Evolutionary conservation across 805 yeast species (phyloP), one percentile per base, ranked within the genome.

Genomic region (Starmerella lactis-condensi): DNA sequence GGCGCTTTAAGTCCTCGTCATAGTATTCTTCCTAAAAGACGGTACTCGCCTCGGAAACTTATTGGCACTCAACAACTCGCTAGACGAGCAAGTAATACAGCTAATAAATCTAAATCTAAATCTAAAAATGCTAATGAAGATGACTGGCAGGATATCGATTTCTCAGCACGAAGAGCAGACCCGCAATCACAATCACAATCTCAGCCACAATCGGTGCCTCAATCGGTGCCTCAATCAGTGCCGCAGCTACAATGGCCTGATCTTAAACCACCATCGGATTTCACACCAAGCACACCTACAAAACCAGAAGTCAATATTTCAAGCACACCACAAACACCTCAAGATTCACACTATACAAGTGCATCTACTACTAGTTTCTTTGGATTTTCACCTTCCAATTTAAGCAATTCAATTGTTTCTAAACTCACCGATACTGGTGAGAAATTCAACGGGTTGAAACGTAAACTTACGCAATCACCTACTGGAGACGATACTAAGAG

Each of bases 71-170:
- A 29, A 29, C 22, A 29, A 17, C 26, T 27, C 17, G 27, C 18
- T 29, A n/a, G 12, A 13, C 16, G 18, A 29, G 24, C 24, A 35
- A 35, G 28, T 32, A 35, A 28, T 35, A 33, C 30, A 36, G 27
- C 33, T 29, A 13, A 8, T 22, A n/a, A n/a, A n/a, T 32, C 29
- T 28, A 16, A 26, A 22, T 31, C 11, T 18, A 12, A 18, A 18
- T 25, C 18, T 25, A 7, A 9, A 13, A 10, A 17, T 28, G 18
- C 15, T 17, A n/a, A 39, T 11, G 43, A 39, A 9, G 43, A 38
- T 20, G 44, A 36, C 15, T 40, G 44, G 44, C 42, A 38, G 26
- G 43, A 40, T 16, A 29, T 40, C 5, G 42, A 38, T 11, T 26
- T 17, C 13, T 25, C 26, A 24, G 23, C n/a, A 21, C 23, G 10